Conservation (phyloP, 2,329 filamentous ascomycete genomes). For the Neopestalotiopsis rosae region DNA sequence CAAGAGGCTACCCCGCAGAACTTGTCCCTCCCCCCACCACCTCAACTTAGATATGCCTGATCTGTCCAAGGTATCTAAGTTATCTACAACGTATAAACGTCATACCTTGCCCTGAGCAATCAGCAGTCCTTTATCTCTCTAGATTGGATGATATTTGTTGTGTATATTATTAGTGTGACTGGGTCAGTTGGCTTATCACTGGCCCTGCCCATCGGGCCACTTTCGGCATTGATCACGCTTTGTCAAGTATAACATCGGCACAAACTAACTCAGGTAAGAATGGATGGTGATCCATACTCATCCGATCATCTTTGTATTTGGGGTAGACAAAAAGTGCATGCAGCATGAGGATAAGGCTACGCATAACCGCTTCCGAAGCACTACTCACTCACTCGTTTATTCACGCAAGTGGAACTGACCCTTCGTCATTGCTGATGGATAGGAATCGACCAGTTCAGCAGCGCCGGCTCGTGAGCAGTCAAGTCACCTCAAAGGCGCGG, state of each 20-base stretch:
- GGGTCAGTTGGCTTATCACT: neutral
- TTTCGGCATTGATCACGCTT: neutral
- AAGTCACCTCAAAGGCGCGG: too few species aligned
- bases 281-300: too few species aligned
- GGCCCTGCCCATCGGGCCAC: neutral
- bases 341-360: neutral
- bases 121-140: neutral
- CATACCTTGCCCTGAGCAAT: neutral
- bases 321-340: neutral
- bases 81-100: conserved; percentile 1
- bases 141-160: neutral
- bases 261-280: too few species aligned
- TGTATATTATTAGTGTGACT: neutral
- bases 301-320: neutral
- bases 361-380: neutral
- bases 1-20: neutral
- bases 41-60: neutral
- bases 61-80: neutral
- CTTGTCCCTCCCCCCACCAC: neutral
- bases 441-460: neutral
- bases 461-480: neutral
- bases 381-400: neutral
- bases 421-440: neutral
- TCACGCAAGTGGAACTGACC: neutral
- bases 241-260: too few species aligned